Conservation (phyloP, 495 filamentous ascomycete genomes). For the Podospora pseudoanserina region DNA sequence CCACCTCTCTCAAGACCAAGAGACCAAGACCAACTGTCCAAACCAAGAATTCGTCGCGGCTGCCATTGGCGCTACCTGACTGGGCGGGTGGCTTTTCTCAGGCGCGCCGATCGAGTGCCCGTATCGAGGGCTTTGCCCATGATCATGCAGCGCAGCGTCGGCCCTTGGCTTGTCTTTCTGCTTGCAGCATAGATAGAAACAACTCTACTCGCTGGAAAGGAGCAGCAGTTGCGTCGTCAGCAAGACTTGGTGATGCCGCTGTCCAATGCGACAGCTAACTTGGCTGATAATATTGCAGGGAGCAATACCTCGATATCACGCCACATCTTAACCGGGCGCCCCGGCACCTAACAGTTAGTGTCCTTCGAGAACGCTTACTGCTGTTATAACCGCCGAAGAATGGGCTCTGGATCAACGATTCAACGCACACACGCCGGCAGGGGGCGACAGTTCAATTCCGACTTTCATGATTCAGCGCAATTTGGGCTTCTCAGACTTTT, state of each 20-base stretch:
- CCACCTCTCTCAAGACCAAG: background rate
- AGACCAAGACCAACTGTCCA: background rate
- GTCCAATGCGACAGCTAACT: background rate
- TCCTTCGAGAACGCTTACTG: background rate
- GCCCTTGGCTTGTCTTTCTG: background rate
- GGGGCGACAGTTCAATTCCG: background rate
- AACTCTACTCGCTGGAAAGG: too few relatives aligned
- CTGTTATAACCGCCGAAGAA: background rate
- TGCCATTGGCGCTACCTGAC: background rate
- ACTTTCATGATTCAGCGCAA: background rate
- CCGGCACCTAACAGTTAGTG: background rate
- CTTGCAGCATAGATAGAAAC: background rate
- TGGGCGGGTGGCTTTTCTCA: background rate
- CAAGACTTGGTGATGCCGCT: background rate
- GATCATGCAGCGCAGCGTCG: background rate
- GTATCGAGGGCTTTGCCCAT: background rate
- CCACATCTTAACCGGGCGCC: too few relatives aligned
- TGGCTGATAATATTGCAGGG: background rate
- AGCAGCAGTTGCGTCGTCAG: background rate
- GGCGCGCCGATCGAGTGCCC: constrained; percentile 1
- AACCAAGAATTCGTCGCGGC: background rate
- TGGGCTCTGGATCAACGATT: background rate
- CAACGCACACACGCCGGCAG: background rate
- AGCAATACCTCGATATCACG: too few relatives aligned
- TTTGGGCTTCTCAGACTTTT: background rate